phyloP scores from a whole-genome alignment of 1,139 yeast genomes.

The Protomyces pachydermus region DNA sequence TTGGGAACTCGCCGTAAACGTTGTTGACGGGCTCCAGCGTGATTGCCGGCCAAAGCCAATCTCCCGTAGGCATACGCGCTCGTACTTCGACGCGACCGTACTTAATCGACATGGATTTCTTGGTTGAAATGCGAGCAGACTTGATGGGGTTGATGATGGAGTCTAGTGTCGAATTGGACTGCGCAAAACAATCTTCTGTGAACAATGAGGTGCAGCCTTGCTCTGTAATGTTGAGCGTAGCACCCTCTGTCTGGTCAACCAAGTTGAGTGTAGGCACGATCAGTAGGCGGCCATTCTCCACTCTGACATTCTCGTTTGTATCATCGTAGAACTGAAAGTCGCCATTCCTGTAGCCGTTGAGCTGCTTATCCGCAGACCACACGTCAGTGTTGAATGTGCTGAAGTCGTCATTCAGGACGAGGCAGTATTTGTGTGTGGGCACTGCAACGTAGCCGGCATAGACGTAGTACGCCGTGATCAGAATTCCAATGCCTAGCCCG shows the following conservation, averaged over 20 bases:
- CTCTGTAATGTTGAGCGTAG: background rate
- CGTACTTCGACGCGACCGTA: constrained; percentile 31
- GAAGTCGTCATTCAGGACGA: constrained; percentile 27
- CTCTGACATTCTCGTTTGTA: constrained; percentile 37
- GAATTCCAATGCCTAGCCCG: constrained; percentile 19
- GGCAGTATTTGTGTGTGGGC: constrained; percentile 26
- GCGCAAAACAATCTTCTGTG: constrained; percentile 1
- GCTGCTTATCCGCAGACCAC: constrained; percentile 28
- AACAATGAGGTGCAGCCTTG: background rate
- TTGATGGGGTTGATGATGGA: constrained; percentile 30
- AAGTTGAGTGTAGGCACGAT: constrained; percentile 40
- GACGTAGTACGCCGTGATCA: constrained; percentile 21
- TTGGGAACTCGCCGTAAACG: constrained; percentile 31
- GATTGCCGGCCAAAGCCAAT: constrained; percentile 32
- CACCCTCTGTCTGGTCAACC: background rate
- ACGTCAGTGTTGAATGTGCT: background rate
- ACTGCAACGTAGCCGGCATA: constrained; percentile 29
- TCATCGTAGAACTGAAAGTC: constrained; percentile 29
- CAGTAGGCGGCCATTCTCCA: constrained; percentile 87
- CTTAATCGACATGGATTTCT: constrained; percentile 10
- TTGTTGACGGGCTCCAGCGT: constrained; percentile 30
- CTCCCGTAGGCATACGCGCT: constrained; percentile 30
- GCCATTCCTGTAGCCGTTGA: constrained; percentile 31
- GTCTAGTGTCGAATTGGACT: constrained; percentile 24
- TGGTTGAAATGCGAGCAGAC: constrained; percentile 30